A percentile compares a stretch with the other conserved stretches of the same genome.
These are phyloP conservation scores for Scheffersomyces stipitis DNA, from an alignment of 805 yeast genomes.

Conservation along the genomic window DNA sequence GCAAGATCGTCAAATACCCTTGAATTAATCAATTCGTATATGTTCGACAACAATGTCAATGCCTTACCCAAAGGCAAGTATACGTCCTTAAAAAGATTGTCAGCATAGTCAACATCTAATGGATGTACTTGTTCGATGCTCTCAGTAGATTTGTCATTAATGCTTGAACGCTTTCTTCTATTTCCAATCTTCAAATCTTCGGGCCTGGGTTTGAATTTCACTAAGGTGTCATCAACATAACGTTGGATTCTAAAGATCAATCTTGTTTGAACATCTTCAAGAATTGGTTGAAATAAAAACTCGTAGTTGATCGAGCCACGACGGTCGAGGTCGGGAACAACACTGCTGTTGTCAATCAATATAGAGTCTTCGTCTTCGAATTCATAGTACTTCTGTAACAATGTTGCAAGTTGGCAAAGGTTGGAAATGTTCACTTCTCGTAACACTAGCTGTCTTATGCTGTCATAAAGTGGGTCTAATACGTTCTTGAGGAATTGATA, in stretches of 20 bases:
- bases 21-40: constrained; percentile 77
- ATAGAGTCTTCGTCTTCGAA: constrained; percentile 47
- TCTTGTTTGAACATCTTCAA: constrained; percentile 77
- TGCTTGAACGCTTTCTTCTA: constrained; percentile 14
- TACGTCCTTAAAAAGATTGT: constrained; percentile 43
- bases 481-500: constrained; percentile 61
- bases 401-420: constrained; percentile 72
- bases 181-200: constrained; percentile 66
- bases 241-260: constrained; percentile 77
- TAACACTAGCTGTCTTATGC: constrained; percentile 62
- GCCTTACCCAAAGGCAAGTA: constrained; percentile 76
- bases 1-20: constrained; percentile 86
- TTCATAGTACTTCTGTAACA: constrained; percentile 67
- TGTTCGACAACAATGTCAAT: constrained; percentile 66
- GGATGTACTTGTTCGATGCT: constrained; percentile 6
- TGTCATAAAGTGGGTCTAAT: constrained; percentile 77
- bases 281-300: constrained; percentile 64
- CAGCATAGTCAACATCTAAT: constrained; percentile 35
- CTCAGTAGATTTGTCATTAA: constrained; percentile 11
- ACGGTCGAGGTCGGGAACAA: constrained; percentile 18
- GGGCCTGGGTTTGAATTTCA: constrained; percentile 62
- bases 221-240: constrained; percentile 66
- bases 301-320: constrained; percentile 45
- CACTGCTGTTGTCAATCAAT: constrained; percentile 5
- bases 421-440: constrained; percentile 67